These are phyloP conservation scores for Gyromitra esculenta DNA, from an alignment of 2,329 filamentous ascomycete species.

Conservation along the genomic window DNA sequence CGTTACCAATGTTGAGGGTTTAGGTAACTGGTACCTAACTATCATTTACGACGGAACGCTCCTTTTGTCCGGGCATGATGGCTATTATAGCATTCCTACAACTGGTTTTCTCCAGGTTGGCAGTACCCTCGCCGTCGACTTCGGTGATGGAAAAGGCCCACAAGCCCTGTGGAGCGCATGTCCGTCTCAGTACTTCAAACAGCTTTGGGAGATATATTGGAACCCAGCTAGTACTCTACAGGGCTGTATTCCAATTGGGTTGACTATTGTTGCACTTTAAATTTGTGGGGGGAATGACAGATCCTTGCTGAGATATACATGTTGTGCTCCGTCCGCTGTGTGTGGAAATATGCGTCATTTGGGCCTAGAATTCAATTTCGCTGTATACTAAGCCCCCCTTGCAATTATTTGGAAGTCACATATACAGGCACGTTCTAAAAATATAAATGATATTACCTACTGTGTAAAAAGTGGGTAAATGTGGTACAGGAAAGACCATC, in stretches of 20 bases:
- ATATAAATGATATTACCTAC: too few relatives aligned
- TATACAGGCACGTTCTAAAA: too few relatives aligned
- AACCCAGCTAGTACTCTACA: background rate
- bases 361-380: too few relatives aligned
- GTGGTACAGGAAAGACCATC: too few relatives aligned
- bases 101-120: background rate
- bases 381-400: too few relatives aligned
- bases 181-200: background rate
- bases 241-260: slow-evolving; percentile 5
- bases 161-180: slow-evolving; percentile 14
- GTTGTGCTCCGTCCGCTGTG: too few relatives aligned
- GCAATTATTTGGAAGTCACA: too few relatives aligned
- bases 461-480: too few relatives aligned
- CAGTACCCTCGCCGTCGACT: background rate
- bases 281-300: background rate
- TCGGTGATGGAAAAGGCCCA: slow-evolving; percentile 7
- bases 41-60: background rate
- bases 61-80: background rate
- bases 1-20: background rate
- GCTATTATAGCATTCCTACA: background rate
- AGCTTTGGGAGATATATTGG: background rate
- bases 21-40: background rate
- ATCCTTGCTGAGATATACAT: too few relatives aligned
- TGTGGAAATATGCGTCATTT: too few relatives aligned
- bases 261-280: slow-evolving; percentile 9